These are phyloP conservation scores for Smittium culicis DNA, from an alignment of 371 early-diverging fungal species.

Conservation along the genomic window DNA sequence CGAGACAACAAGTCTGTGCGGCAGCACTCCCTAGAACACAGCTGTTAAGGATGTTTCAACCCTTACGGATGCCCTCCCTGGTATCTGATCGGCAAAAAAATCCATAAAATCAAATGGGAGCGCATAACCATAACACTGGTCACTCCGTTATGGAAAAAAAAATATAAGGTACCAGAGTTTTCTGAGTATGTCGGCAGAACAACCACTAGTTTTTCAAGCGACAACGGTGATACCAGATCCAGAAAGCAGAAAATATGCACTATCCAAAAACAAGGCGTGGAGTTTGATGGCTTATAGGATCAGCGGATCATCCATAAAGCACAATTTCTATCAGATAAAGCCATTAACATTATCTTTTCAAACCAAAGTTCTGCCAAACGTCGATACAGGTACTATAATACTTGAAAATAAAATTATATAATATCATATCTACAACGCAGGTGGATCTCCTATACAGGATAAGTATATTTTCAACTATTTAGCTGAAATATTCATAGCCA, in stretches of 20 bases:
- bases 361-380: background rate
- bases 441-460: background rate
- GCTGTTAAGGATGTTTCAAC: background rate
- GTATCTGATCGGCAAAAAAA: background rate
- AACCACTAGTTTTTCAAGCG: background rate
- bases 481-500: background rate
- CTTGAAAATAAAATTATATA: background rate
- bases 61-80: background rate
- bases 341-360: background rate
- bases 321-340: background rate
- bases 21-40: background rate
- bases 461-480: background rate
- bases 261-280: background rate
- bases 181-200: background rate
- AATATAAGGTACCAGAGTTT: background rate
- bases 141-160: background rate
- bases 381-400: background rate
- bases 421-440: background rate
- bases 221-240: background rate
- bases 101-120: background rate
- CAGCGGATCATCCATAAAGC: background rate
- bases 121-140: background rate
- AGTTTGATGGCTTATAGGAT: background rate
- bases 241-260: background rate
- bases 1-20: background rate